Conservation (phyloP, 176 grass and related monocot species). For the Musa itinerans region DNA sequence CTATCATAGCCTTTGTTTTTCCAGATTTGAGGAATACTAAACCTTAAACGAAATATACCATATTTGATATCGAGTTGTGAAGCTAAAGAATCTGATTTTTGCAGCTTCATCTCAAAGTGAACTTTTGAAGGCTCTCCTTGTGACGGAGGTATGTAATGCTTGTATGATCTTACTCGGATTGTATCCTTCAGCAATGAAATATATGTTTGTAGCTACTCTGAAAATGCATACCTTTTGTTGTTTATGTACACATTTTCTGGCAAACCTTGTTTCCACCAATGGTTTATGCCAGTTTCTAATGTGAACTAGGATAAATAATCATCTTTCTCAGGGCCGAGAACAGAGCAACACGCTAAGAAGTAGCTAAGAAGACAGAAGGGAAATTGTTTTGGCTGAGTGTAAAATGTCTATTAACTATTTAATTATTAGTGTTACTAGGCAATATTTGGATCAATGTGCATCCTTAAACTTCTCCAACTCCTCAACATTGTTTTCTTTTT, state of each 20-base stretch:
- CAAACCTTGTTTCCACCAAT: not conserved
- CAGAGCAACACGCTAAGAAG: too few species aligned
- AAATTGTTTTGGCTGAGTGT: too few species aligned
- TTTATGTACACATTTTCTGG: not conserved
- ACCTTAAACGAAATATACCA: not conserved
- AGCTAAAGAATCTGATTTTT: constrained; percentile 20
- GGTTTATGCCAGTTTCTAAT: not conserved
- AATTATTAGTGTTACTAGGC: too few species aligned
- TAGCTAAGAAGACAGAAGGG: too few species aligned
- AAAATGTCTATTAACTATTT: too few species aligned
- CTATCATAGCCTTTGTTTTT: not conserved
- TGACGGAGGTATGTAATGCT: constrained; percentile 62
- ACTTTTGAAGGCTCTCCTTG: constrained; percentile 83
- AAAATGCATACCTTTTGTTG: not conserved
- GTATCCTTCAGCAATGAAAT: not conserved
- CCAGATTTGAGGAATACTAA: not conserved
- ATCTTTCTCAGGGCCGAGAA: too few species aligned
- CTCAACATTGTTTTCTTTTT: too few species aligned
- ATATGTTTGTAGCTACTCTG: not conserved
- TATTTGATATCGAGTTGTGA: not conserved
- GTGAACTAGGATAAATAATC: not conserved
- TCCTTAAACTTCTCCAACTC: too few species aligned
- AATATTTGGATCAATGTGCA: too few species aligned
- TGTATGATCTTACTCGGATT: constrained; percentile 3
- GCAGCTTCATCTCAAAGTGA: constrained; percentile 89